Evolutionary conservation across 352 stramenopile genomes (phyloP), one percentile per base, ranked within the genome.

Genomic region (Pythium graminicola): DNA sequence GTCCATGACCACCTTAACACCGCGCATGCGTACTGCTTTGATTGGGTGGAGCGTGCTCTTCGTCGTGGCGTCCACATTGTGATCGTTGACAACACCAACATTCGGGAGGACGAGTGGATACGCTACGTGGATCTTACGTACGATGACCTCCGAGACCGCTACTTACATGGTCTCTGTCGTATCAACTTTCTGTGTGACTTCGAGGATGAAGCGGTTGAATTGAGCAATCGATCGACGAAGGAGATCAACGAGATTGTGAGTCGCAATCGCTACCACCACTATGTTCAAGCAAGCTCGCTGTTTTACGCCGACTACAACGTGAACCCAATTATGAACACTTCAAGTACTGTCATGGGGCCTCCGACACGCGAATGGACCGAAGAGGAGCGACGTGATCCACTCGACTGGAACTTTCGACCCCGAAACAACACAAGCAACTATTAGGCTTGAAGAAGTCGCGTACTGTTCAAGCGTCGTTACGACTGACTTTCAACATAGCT

Each of bases 21-120:
- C 4, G 42, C 42, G 42, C 42, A 50, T 23, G 26, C 20, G 2
- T 50, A 50, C 42, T 50, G 42, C 26, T 16, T 26, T 4, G 6
- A 23, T 22, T 11, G 13, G 2, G 42, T 16, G 24, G 3, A 17
- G 11, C n/a, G 2, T 16, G 26, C 26, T 7, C 42, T 50, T 17
- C 14, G 3, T 35, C 42, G 42, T 38, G 5, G 42, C 24, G 26
- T 38, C 24, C 10, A 50, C 42, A 28, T 50, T 28, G 42, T 50
- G 3, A 22, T 50, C 26, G 16, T 50, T 10, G 42, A 50, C 42
- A 50, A 50, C 41, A 48, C 41, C 3, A 48, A 48, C 41, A 11
- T 4, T 20, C 7, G 19, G 16, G 2, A 10, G 2, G 38, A n/a
- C 14, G 40, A 50, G 7, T 50, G 42, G 42, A 4, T 9, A 10